Evolutionary conservation across 805 yeast species (phyloP).

Genomic region (Wickerhamiella azymoides): DNA sequence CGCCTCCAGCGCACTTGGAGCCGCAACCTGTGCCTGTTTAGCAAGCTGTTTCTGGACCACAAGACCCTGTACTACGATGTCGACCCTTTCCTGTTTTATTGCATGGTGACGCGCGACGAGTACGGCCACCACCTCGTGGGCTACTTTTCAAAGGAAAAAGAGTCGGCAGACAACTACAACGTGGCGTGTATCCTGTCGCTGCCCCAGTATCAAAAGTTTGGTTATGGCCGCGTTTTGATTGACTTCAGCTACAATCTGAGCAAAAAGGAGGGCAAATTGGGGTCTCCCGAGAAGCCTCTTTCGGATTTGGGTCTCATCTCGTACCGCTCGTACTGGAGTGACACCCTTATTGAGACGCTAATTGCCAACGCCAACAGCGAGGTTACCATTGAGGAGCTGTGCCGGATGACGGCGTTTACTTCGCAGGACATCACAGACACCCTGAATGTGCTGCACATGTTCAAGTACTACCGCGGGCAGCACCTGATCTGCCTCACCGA

Average conservation of each 20-base stretch:
- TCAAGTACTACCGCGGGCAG: constrained; percentile 89
- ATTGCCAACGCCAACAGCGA: constrained; percentile 45
- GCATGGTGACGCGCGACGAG: constrained; percentile 84
- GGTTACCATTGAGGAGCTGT: constrained; percentile 80
- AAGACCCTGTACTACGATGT: constrained; percentile 95
- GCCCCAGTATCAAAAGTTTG: constrained; percentile 93
- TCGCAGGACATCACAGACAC: constrained; percentile 92
- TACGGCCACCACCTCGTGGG: constrained; percentile 94
- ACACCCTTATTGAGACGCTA: constrained; percentile 60
- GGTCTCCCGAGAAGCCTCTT: constrained; percentile 95
- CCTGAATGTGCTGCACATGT: constrained; percentile 75
- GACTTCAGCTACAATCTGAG: constrained; percentile 89
- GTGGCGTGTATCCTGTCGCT: constrained; percentile 93
- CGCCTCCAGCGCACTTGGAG: constrained; percentile 95
- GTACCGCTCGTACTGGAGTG: constrained; percentile 95
- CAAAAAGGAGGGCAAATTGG: constrained; percentile 75
- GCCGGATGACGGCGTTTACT: constrained; percentile 81
- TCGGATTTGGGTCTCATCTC: constrained; percentile 88
- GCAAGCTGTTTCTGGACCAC: constrained; percentile 85
- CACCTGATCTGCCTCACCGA: constrained; percentile 80
- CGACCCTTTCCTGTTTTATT: constrained; percentile 90
- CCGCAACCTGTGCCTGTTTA: constrained; percentile 79
- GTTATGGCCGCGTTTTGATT: constrained; percentile 81
- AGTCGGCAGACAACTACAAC: constrained; percentile 85
- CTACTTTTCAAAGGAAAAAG: constrained; percentile 92